Base-by-base conservation (phyloP, 768 basidiomycete species). In the Trametes cinnabarina region DNA sequence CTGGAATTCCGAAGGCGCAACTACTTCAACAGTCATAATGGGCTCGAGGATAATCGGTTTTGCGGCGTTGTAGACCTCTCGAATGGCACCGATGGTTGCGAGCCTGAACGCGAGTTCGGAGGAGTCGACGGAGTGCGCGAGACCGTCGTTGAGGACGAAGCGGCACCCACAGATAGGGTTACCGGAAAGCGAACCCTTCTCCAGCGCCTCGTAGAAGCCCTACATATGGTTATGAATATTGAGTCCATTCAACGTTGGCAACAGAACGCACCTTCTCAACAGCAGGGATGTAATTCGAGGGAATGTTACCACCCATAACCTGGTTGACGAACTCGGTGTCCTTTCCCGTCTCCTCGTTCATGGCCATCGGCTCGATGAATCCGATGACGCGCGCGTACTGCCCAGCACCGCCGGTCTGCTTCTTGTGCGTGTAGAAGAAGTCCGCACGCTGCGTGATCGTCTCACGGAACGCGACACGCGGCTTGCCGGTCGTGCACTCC, bases 21-120 rank as follows among this genome's bases (percentile, higher is more conserved):
- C 88, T 25, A 98, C 92, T 67, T 99, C 96, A 35, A 99, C 96
- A 15, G 84, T 91, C 96, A 99, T 99, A 74, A 98, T 88, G n/a
- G 96, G 96, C 70, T 99, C 96, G 39, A 99, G 76, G 55, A 99
- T 88, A 51, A 92, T 86, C 0, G 92, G 86, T 50, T 77, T 78
- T 43, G 92, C 87, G 62, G 81, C 81, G 62, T 79, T 77, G 79
- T 90, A 98, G 4, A 87, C 85, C 66, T 98, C 96, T 51, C 91
- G 84, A 82, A 98, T 95, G 0, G 94, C 95, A 51, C 93, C 90
- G 39, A 96, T 87, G 5, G 92, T 86, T 6, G 92, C 91, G 34
- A 94, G 80, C 42, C 93, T 81, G 83, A 98, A 99, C 39, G 97
- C 95, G 65, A 98, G 74, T 71, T 98, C 97, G 54, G 92, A 94